These are phyloP conservation scores for Stygiomarasmius scandens DNA, from an alignment of 1,284 basidiomycete genomes.

Conservation along the genomic window DNA sequence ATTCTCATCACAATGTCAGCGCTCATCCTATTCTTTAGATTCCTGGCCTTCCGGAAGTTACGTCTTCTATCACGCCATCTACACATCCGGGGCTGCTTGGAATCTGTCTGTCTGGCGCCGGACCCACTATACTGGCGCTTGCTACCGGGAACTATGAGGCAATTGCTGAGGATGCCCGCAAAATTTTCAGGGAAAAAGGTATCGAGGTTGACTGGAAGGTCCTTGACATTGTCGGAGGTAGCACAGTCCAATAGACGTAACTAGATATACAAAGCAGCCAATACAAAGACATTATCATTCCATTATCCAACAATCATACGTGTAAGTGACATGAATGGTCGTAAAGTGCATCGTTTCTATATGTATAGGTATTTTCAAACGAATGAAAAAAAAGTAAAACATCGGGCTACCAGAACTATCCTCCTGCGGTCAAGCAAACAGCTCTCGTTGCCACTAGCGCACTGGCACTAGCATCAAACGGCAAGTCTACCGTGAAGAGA, in stretches of 20 bases:
- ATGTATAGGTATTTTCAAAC: slow-evolving; percentile 22
- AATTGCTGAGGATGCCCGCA: slow-evolving; percentile 81
- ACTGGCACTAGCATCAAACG: slow-evolving; percentile 68
- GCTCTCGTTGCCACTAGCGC: slow-evolving; percentile 78
- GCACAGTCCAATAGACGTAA: slow-evolving; percentile 29
- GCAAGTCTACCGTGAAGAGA: slow-evolving; percentile 83
- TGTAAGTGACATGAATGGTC: no score
- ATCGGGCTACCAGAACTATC: slow-evolving; percentile 33
- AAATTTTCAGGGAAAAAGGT: slow-evolving; percentile 71
- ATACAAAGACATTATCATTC: no score
- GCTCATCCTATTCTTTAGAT: slow-evolving; percentile 59
- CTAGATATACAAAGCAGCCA: background rate
- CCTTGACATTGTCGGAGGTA: slow-evolving; percentile 65
- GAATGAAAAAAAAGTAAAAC: slow-evolving; percentile 14
- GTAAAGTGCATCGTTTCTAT: background rate
- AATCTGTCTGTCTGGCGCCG: slow-evolving; percentile 97
- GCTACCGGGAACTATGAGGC: slow-evolving; percentile 83
- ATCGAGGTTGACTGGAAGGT: slow-evolving; percentile 86
- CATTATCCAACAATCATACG: no score
- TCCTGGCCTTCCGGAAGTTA: slow-evolving; percentile 91
- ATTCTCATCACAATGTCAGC: background rate
- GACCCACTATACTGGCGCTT: slow-evolving; percentile 97
- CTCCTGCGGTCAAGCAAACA: slow-evolving; percentile 79
- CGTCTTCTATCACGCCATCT: slow-evolving; percentile 83
- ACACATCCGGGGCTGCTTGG: slow-evolving; percentile 94